These are phyloP conservation scores for Cryptococcus maquisensis DNA, from an alignment of 1,284 basidiomycete genomes.

Conservation along the genomic window DNA sequence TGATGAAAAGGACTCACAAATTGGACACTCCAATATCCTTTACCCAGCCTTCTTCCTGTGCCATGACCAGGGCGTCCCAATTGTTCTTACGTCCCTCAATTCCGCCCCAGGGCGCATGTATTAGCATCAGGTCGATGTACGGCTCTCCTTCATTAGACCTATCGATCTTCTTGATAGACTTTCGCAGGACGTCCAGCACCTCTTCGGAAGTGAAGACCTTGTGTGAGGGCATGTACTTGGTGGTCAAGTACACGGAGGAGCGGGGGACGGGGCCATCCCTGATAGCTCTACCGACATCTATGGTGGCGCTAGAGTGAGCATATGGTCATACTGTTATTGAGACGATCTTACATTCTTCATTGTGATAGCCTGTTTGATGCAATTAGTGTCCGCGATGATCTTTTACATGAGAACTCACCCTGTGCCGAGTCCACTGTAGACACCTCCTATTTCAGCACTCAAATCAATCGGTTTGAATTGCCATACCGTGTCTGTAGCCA, in stretches of 20 bases:
- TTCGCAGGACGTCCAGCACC: constrained; percentile 43
- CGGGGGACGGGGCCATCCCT: constrained; percentile 28
- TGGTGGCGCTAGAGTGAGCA: neutral
- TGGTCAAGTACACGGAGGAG: constrained; percentile 49
- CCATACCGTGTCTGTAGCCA: constrained; percentile 57
- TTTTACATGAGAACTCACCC: neutral
- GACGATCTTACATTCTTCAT: constrained; percentile 10
- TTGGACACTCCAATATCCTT: constrained; percentile 72
- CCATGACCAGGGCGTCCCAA: constrained; percentile 32
- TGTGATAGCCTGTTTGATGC: constrained; percentile 22
- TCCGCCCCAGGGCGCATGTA: constrained; percentile 54
- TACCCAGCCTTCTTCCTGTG: constrained; percentile 61
- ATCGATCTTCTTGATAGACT: constrained; percentile 20
- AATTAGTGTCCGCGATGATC: neutral
- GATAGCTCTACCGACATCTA: constrained; percentile 27
- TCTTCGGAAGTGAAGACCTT: constrained; percentile 55
- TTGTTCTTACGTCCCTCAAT: constrained; percentile 29
- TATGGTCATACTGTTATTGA: neutral
- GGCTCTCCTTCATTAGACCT: neutral
- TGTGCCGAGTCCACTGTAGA: neutral
- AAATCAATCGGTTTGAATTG: too few species aligned
- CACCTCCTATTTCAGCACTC: constrained; percentile 43
- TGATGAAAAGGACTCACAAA: constrained; percentile 53
- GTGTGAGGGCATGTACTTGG: constrained; percentile 59
- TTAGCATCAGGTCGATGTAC: constrained; percentile 72